Percentiles rank a stretch among this genome's conserved stretches.
These are phyloP conservation scores for Calycina herbarum DNA, from an alignment of 2,329 filamentous ascomycete species.

Conservation along the genomic window DNA sequence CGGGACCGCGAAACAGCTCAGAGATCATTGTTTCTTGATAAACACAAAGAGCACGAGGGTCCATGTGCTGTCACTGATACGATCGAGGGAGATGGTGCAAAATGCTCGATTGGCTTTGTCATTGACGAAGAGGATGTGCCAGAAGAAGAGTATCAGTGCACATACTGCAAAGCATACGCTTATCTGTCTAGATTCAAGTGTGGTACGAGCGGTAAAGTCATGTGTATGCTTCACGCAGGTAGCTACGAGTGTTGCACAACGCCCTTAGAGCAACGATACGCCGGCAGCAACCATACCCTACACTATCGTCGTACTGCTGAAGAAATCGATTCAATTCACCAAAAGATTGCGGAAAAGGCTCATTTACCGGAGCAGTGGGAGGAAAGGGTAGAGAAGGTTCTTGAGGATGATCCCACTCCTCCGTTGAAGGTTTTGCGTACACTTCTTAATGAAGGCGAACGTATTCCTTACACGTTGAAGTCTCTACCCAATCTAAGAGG, in stretches of 20 bases:
- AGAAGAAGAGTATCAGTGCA: conserved; percentile 91
- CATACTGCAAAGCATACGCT: conserved; percentile 87
- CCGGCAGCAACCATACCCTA: conserved; percentile 70
- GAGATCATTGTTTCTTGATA: conserved; percentile 66
- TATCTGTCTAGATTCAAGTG: conserved; percentile 92
- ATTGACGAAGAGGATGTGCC: conserved; percentile 72
- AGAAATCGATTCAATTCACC: conserved; percentile 62
- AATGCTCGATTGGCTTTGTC: conserved; percentile 62
- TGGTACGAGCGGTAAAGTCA: conserved; percentile 72
- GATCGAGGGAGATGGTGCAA: conserved; percentile 34
- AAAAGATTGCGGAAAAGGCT: conserved; percentile 84
- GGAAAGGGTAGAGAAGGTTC: conserved; percentile 80
- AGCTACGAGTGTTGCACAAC: conserved; percentile 76
- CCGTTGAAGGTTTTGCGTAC: conserved; percentile 82
- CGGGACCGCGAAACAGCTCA: conserved; percentile 69
- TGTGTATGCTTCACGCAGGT: conserved; percentile 83
- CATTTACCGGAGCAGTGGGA: conserved; percentile 85
- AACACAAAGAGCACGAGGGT: conserved; percentile 55
- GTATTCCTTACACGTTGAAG: conserved; percentile 85
- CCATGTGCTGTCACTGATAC: conserved; percentile 36
- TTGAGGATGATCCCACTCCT: conserved; percentile 81
- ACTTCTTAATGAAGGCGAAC: conserved; percentile 89
- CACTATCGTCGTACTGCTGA: conserved; percentile 77
- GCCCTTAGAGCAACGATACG: conserved; percentile 64
- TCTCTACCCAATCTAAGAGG: conserved; percentile 78